Conservation (phyloP, 805 yeast species). For the Barnettozyma californica region DNA sequence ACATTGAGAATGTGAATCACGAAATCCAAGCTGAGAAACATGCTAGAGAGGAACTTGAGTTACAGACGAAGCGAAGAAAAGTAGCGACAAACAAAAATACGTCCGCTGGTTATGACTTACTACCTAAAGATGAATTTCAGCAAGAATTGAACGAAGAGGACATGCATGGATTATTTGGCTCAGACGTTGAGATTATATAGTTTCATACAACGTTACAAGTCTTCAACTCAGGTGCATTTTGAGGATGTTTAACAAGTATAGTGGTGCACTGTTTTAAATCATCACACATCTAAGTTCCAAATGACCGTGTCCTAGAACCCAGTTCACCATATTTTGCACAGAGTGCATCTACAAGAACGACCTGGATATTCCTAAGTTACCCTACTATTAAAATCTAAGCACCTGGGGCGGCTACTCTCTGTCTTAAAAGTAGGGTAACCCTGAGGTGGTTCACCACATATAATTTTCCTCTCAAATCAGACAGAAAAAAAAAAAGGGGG, state of each 20-base stretch:
- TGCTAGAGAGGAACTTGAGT: constrained; percentile 2
- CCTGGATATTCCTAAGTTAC: too few relatives aligned
- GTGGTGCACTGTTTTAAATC: too few relatives aligned
- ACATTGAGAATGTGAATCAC: constrained; percentile 13
- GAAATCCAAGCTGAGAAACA: constrained; percentile 9
- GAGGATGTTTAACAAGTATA: too few relatives aligned
- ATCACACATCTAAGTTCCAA: too few relatives aligned
- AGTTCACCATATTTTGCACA: too few relatives aligned
- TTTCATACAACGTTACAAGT: neutral
- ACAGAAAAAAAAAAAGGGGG: too few relatives aligned
- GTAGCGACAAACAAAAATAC: neutral
- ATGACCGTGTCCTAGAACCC: too few relatives aligned
- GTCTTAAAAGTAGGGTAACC: neutral
- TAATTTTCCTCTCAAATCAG: neutral
- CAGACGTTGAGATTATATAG: constrained; percentile 22
- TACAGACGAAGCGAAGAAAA: neutral
- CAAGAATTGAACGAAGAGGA: constrained; percentile 8
- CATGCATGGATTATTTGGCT: constrained; percentile 16
- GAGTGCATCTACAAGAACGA: too few relatives aligned
- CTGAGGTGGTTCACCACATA: neutral
- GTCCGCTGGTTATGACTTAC: neutral
- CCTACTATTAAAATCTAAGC: too few relatives aligned
- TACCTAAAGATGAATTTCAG: neutral
- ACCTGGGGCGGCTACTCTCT: too few relatives aligned
- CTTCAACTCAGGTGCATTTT: neutral